Evolutionary conservation across 139 green algal genomes (phyloP), one percentile per base, ranked within the genome.

Genomic region (Closterium sp.): DNA sequence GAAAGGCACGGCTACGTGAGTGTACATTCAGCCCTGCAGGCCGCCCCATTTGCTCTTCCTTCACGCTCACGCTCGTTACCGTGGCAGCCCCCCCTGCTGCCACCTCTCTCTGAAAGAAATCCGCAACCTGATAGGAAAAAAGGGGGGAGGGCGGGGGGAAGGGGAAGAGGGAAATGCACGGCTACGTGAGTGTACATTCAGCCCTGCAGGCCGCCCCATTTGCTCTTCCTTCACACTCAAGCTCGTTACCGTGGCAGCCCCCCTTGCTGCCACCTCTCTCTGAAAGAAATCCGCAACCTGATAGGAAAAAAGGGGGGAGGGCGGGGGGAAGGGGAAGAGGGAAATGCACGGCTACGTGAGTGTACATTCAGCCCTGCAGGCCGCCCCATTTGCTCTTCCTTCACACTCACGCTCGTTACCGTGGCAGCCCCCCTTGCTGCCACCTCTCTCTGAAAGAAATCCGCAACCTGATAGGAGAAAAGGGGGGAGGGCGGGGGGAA

Each of bases 141-240:
- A 16, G 16, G 84, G 16, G 12, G 16, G 12, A 88, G 33, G 16
- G 84, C 10, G 84, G 16, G 84, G 16, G 33, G 16, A 16, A 83
- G 64, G 16, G 64, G 16, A 16, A 83, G 64, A 83, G 64, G n/a
- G n/a, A n/a, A n/a, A 93, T 16, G 91, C 91, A 10, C 10, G 91
- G 95, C 99, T 99, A 92, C 98, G 96, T 96, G 99, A 96, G 90
- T 99, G 97, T 87, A 99, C 95, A 1, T 94, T 97, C 83, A 99
- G 96, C 1, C 98, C 98, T 23, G 89, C 31, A 3, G 98, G 98
- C 16, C 96, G 96, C 87, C 84, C 93, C 81, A 94, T 85, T 31
- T 90, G 93, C 83, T 87, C 94, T 85, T 97, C 88, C 7, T 89
- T 89, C 3, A 94, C 95, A 25, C 95, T 91, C 55, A 96, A 92